phyloP scores from a whole-genome alignment of 2,329 filamentous ascomycete species.

The Neospermospora avenae region DNA sequence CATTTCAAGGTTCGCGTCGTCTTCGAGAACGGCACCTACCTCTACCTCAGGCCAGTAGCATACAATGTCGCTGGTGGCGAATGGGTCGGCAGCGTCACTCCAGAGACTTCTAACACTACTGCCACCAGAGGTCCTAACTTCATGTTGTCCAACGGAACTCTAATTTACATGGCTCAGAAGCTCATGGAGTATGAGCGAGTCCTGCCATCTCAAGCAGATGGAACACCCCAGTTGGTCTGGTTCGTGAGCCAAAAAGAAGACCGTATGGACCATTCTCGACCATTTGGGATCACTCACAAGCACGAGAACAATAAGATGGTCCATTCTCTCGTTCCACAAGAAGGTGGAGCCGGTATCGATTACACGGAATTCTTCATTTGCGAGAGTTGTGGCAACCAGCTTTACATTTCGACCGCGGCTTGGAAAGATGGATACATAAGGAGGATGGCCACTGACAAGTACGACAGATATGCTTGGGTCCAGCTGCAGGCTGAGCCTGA shows the following conservation, averaged over 20 bases:
- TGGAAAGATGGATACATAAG: slow-evolving; percentile 5
- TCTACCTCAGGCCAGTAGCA: background rate
- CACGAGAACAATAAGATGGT: background rate
- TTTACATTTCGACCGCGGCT: background rate
- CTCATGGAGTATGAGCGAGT: slow-evolving; percentile 8
- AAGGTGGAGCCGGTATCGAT: background rate
- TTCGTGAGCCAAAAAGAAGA: background rate
- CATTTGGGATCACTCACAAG: background rate
- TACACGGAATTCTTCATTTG: slow-evolving; percentile 8
- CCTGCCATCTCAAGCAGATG: background rate
- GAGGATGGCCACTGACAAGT: background rate
- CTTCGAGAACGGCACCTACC: slow-evolving; percentile 1
- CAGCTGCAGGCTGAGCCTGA: slow-evolving; percentile 3
- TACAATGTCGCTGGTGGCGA: slow-evolving; percentile 3
- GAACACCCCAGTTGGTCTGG: background rate
- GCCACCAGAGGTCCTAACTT: background rate
- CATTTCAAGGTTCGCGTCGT: slow-evolving; percentile 3
- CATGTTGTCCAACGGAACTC: background rate
- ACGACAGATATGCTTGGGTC: slow-evolving; percentile 2
- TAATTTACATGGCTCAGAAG: slow-evolving; percentile 1
- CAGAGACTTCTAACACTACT: background rate
- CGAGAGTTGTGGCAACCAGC: slow-evolving; percentile 6
- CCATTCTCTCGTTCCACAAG: background rate
- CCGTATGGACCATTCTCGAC: background rate
- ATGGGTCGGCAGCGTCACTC: background rate